phyloP scores from a whole-genome alignment of 768 basidiomycete genomes.

The Clitopilus hobsonii region DNA sequence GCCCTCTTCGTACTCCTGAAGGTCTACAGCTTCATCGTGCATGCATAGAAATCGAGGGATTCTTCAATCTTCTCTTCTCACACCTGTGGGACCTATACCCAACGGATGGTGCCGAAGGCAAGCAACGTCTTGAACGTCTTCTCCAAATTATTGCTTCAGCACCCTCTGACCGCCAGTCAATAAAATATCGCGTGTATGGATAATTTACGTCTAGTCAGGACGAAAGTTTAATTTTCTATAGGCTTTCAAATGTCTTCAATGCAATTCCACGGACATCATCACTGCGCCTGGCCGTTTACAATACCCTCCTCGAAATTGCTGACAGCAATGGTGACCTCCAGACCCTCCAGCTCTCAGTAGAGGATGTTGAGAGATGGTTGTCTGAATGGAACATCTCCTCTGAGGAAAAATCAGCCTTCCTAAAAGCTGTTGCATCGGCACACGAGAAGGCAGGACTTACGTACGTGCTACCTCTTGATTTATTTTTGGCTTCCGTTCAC shows the following conservation, averaged over 20 bases:
- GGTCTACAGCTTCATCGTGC: conserved; percentile 1
- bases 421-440: conserved; percentile 58
- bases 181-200: conserved; percentile 76
- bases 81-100: conserved; percentile 64
- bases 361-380: conserved; percentile 72
- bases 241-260: conserved; percentile 82
- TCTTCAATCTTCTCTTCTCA: conserved; percentile 79
- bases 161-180: conserved; percentile 43
- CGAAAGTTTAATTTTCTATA: too few species aligned
- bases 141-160: conserved; percentile 53
- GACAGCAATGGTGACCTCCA: conserved; percentile 57
- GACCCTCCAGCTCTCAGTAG: conserved; percentile 51
- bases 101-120: conserved; percentile 49
- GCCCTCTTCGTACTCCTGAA: neutral
- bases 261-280: conserved; percentile 62
- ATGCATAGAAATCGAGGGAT: conserved; percentile 72
- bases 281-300: conserved; percentile 60
- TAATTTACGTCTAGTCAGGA: neutral
- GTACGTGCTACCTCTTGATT: conserved; percentile 37
- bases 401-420: conserved; percentile 60
- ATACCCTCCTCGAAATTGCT: conserved; percentile 56
- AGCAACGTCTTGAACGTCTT: conserved; percentile 42
- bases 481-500: neutral
- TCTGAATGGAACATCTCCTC: conserved; percentile 66
- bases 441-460: conserved; percentile 51